phyloP scores from a whole-genome alignment of 2,329 filamentous ascomycete genomes.

The Pleochaeta shiraiana region DNA sequence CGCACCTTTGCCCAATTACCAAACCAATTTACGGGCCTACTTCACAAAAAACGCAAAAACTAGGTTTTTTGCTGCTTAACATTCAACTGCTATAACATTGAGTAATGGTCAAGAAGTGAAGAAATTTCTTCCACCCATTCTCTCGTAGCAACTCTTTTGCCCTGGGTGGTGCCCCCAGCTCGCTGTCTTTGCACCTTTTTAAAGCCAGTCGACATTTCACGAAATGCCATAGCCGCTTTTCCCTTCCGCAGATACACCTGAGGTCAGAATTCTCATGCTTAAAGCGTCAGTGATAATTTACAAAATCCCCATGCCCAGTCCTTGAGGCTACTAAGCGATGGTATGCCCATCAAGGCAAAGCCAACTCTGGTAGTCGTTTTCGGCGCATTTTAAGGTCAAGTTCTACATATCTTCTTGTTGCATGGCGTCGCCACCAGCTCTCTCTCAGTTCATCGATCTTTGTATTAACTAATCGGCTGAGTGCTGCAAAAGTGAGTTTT shows the following conservation, averaged over 20 bases:
- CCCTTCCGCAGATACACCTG: not conserved
- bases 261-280: not conserved
- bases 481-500: not conserved
- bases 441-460: not conserved
- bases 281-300: not conserved
- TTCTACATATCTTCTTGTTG: not conserved
- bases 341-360: not conserved
- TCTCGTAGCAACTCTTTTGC: not conserved
- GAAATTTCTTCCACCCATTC: not conserved
- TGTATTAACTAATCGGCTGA: not conserved
- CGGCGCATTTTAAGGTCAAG: not conserved
- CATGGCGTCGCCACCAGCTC: not conserved
- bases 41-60: not conserved
- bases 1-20: not conserved
- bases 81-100: not conserved
- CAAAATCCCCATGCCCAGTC: not conserved
- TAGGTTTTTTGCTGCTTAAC: too few species aligned
- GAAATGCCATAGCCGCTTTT: not conserved
- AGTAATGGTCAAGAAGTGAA: not conserved
- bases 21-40: not conserved
- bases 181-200: not conserved
- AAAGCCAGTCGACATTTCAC: not conserved
- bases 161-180: not conserved
- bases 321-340: not conserved
- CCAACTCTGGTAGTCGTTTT: not conserved